Evolutionary conservation across 1,139 yeast genomes (phyloP).

Genomic region (Pichia sp.): DNA sequence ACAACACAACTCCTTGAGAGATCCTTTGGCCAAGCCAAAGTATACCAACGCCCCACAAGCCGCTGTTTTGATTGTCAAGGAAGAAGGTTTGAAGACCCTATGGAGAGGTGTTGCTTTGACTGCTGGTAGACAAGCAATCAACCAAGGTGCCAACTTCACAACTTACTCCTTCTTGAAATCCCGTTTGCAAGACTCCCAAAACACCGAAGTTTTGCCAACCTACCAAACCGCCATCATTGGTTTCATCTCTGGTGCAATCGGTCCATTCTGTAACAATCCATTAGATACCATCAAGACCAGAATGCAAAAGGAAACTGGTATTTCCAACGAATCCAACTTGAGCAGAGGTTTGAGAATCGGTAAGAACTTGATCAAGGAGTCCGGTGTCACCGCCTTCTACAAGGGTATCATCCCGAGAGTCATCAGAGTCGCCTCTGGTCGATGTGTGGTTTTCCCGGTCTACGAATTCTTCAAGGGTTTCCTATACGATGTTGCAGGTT

Average conservation of each 20-base stretch:
- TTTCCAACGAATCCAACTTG: conserved; percentile 62
- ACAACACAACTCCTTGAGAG: conserved; percentile 77
- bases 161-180: conserved; percentile 85
- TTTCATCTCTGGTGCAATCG: conserved; percentile 90
- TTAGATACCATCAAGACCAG: conserved; percentile 96
- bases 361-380: conserved; percentile 75
- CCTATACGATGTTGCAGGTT: conserved; percentile 48
- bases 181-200: conserved; percentile 62
- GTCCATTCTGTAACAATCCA: conserved; percentile 97
- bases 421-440: conserved; percentile 99
- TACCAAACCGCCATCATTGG: conserved; percentile 96
- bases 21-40: conserved; percentile 70
- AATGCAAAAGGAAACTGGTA: conserved; percentile 83
- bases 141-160: conserved; percentile 97
- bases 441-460: conserved; percentile 96
- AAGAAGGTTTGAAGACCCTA: conserved; percentile 85
- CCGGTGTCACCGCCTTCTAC: conserved; percentile 82
- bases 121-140: conserved; percentile 96
- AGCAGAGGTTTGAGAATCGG: conserved; percentile 80
- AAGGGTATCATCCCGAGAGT: conserved; percentile 98
- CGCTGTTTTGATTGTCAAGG: conserved; percentile 73
- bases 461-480: conserved; percentile 81
- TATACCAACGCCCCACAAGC: conserved; percentile 94
- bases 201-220: conserved; percentile 66
- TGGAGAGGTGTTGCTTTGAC: conserved; percentile 95